phyloP scores from a whole-genome alignment of 2,329 filamentous ascomycete genomes.

The Ploettnerulaceae sp. region DNA sequence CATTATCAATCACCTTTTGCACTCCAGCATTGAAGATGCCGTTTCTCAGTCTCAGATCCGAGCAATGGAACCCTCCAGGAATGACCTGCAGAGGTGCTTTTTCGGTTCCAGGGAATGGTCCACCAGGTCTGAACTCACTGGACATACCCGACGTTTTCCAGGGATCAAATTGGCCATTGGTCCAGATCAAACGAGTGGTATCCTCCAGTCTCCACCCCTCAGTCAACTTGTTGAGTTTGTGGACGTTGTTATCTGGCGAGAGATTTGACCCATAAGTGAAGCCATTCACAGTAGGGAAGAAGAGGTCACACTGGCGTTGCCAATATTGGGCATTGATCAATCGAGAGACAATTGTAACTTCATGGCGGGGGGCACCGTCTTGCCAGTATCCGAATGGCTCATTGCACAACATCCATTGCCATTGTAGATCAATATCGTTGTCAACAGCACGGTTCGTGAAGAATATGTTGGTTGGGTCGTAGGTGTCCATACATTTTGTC shows the following conservation, averaged over 20 bases:
- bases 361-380: slow-evolving; percentile 44
- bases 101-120: slow-evolving; percentile 44
- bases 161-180: slow-evolving; percentile 56
- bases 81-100: slow-evolving; percentile 49
- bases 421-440: slow-evolving; percentile 48
- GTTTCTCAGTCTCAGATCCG: slow-evolving; percentile 46
- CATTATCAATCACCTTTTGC: slow-evolving; percentile 44
- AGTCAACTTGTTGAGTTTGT: slow-evolving; percentile 48
- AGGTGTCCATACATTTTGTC: slow-evolving; percentile 48
- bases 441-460: slow-evolving; percentile 45
- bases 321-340: slow-evolving; percentile 48
- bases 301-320: slow-evolving; percentile 49
- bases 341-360: slow-evolving; percentile 47
- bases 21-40: slow-evolving; percentile 43
- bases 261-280: slow-evolving; percentile 45
- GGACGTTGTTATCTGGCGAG: slow-evolving; percentile 41
- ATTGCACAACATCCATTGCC: slow-evolving; percentile 57
- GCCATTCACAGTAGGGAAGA: slow-evolving; percentile 48
- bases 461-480: slow-evolving; percentile 44
- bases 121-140: slow-evolving; percentile 48
- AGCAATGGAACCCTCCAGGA: slow-evolving; percentile 50
- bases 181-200: slow-evolving; percentile 51
- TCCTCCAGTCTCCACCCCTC: slow-evolving; percentile 50
- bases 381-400: slow-evolving; percentile 57
- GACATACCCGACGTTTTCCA: slow-evolving; percentile 52